These are phyloP conservation scores for Mycocentrospora acerina DNA, from an alignment of 2,329 filamentous ascomycete genomes.

Conservation along the genomic window DNA sequence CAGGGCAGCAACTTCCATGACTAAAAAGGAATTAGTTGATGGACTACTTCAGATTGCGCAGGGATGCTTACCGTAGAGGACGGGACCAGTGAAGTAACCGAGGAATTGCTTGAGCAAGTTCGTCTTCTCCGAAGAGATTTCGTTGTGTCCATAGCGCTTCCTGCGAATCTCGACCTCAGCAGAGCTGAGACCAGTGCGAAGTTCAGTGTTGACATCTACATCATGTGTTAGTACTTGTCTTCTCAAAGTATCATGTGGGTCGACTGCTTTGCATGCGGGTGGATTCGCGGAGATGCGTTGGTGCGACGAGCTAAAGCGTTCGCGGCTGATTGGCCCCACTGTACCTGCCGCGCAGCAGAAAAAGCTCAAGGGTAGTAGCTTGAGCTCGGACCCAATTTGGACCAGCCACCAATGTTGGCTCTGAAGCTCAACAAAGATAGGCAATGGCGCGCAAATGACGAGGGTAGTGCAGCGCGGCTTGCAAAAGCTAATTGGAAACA, in stretches of 20 bases:
- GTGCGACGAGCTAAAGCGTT: slow-evolving; percentile 9
- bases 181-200: slow-evolving; percentile 62
- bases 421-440: slow-evolving; percentile 12
- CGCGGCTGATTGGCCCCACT: slow-evolving; percentile 23
- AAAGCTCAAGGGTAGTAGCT: slow-evolving; percentile 12
- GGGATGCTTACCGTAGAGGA: slow-evolving; percentile 68
- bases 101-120: slow-evolving; percentile 75
- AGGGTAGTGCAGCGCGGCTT: too few relatives aligned
- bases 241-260: slow-evolving; percentile 3
- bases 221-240: slow-evolving; percentile 41
- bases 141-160: slow-evolving; percentile 69
- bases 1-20: slow-evolving; percentile 76
- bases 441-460: neutral
- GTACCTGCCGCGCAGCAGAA: slow-evolving; percentile 8
- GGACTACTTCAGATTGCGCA: slow-evolving; percentile 10
- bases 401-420: slow-evolving; percentile 12
- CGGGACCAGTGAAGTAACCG: slow-evolving; percentile 73
- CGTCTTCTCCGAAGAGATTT: slow-evolving; percentile 72
- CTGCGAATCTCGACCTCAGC: slow-evolving; percentile 64
- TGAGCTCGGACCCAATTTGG: slow-evolving; percentile 15
- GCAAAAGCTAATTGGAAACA: neutral
- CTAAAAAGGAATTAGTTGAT: slow-evolving; percentile 41
- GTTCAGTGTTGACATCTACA: slow-evolving; percentile 62
- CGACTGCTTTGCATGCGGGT: slow-evolving; percentile 11
- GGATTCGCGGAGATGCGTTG: slow-evolving; percentile 14